Evolutionary conservation across 768 basidiomycete species (phyloP), one percentile per base, ranked within the genome.

Genomic region (Lentinula sp.): DNA sequence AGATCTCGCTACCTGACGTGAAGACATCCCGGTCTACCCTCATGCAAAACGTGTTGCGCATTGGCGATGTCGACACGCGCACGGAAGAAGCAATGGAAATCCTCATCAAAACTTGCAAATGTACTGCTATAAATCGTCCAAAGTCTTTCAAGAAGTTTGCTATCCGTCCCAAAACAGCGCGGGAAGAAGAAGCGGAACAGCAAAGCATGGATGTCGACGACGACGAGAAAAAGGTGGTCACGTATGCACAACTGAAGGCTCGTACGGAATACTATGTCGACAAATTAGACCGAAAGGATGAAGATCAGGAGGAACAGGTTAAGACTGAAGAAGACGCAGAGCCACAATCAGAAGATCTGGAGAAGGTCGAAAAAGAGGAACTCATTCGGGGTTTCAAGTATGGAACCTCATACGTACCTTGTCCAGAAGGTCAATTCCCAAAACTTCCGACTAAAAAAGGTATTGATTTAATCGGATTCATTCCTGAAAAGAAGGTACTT

Each of bases 381-480:
- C 84, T 95, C 7, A 78, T 92, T 23, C 76, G 80, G 64, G 93
- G 92, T 1, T 95, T 90, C 78, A 90, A 91, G 73, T 96, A 97
- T 67, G 95, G 95, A 18, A 82, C 92, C 2, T 89, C 91, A 1
- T 95, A 93, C 71, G 89, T 85, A 2, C 93, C 92, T 0, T 88
- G 88, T 72, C 89, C 91, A 2, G 91, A 93, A 56, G 91, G 86
- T n/a, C 85, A 87, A 57, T 96, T 94, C 66, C 83, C 84, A 34
- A 81, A 77, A 63, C 75, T 97, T 42, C 74, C 76, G n/a, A 91
- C 93, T 0, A 81, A 75, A 68, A 88, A 87, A 67, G 96, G 96
- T 0, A 88, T 98, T 51, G 92, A 96, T 55, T 84, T 98, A 46
- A 84, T 89, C 66, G 89, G 87, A 0, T 97, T 98, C 76, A 89